Evolutionary conservation across 2,329 filamentous ascomycete genomes (phyloP).

Genomic region (Calonectria henricotiae): DNA sequence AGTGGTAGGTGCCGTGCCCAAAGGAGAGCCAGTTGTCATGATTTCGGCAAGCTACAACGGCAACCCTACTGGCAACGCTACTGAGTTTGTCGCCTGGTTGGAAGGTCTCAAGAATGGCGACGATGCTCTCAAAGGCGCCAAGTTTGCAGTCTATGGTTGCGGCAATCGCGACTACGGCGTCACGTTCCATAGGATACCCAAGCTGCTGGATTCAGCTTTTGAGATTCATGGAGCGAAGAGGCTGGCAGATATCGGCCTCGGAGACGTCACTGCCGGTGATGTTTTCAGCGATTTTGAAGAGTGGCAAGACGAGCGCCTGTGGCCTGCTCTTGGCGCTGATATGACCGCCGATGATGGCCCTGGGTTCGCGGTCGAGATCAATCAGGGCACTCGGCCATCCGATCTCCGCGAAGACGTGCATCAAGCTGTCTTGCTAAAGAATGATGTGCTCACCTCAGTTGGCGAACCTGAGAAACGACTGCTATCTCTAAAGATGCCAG

Average conservation of each 20-base stretch:
- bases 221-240: constrained; percentile 49
- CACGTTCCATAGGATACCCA: constrained; percentile 77
- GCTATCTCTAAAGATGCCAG: constrained; percentile 76
- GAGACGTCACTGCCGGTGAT: constrained; percentile 73
- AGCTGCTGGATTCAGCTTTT: constrained; percentile 68
- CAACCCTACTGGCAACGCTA: constrained; percentile 79
- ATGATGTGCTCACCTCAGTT: constrained; percentile 65
- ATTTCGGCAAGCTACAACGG: constrained; percentile 81
- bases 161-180: constrained; percentile 70
- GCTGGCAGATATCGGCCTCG: constrained; percentile 63
- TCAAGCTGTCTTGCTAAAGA: constrained; percentile 72
- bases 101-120: constrained; percentile 65
- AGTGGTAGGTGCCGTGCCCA: constrained; percentile 69
- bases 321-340: constrained; percentile 63
- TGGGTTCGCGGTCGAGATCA: constrained; percentile 64
- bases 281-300: constrained; percentile 75
- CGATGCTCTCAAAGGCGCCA: constrained; percentile 65
- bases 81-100: constrained; percentile 77
- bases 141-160: constrained; percentile 80
- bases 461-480: constrained; percentile 70
- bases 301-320: constrained; percentile 72
- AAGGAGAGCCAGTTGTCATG: constrained; percentile 72
- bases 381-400: constrained; percentile 63
- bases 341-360: constrained; percentile 60
- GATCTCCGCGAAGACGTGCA: constrained; percentile 73